Evolutionary conservation across 2,329 filamentous ascomycete species (phyloP), one percentile per base, ranked within the genome.

Genomic region (Bipolaris cookei): DNA sequence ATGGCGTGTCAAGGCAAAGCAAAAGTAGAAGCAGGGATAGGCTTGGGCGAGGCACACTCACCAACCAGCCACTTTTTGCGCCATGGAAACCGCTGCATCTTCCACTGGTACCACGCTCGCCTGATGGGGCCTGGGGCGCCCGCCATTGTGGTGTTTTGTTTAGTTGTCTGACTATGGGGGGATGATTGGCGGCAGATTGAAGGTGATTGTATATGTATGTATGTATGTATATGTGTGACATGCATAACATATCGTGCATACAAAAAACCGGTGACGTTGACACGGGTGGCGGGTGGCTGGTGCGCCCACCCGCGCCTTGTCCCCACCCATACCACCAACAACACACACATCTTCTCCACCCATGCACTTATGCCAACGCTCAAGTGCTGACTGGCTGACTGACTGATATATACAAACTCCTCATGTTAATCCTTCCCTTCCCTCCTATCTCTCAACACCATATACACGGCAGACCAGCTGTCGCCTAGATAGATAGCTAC

Each of bases 61-160:
- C 84, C 85, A 46, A 83, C 82, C 35, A 88, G 79, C 76, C 83
- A 86, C 50, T 80, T 81, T 70, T 79, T 82, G 60, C 86, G 79
- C 86, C 86, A 88, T 43, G 86, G 86, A 34, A 89, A 79, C 59
- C 80, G 80, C 54, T 87, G 77, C 69, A 80, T 80, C 73, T 87
- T 88, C 86, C 86, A 89, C 74, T 81, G 82, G 66, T 82, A 83
- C 85, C 85, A 89, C 48, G 86, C 75, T 58, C 72, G 70, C 46
- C 63, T 72, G 50, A 82, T 50, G 32, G 70, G 49, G 23, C 78
- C 75, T 10, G 78, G 77, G 49, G 64, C 54, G 44, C 68, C 65
- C 10, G 78, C 58, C 77, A 78, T 79, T 61, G 58, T 72, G 59
- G 43, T 25, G 30, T 48, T 44, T 49, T 13, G 59, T 58, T 42